phyloP scores from a whole-genome alignment of 129 eudicot species.

The Scalesia atractyloides region DNA sequence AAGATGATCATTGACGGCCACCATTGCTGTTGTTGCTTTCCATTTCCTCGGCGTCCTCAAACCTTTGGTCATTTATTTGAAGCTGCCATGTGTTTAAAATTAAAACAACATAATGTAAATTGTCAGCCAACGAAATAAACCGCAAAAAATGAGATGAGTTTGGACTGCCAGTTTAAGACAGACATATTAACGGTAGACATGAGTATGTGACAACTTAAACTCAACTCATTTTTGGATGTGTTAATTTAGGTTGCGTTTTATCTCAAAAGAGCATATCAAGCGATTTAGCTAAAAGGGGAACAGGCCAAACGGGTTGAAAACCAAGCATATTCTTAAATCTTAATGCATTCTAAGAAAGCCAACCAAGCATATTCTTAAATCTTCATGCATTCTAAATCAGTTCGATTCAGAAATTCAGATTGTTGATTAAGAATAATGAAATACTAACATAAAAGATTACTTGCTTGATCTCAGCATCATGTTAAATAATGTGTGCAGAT shows the following conservation, averaged over 20 bases:
- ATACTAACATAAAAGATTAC: background rate
- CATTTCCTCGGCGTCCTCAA: constrained; percentile 90
- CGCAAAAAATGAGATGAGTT: background rate
- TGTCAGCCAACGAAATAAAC: background rate
- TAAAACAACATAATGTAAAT: constrained; percentile 5
- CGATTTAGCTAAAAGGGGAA: background rate
- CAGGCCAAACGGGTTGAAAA: background rate
- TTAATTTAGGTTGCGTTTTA: background rate
- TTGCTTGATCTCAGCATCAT: background rate
- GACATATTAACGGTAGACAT: background rate
- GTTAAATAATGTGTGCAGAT: background rate
- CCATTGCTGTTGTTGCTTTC: constrained; percentile 43
- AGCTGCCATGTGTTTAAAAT: constrained; percentile 46
- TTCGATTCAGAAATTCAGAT: background rate
- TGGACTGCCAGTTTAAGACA: background rate
- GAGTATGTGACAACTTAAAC: background rate
- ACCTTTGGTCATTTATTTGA: constrained; percentile 71
- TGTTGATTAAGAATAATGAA: background rate
- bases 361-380: background rate
- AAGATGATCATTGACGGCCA: constrained; percentile 28
- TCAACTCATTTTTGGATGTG: background rate
- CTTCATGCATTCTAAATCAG: background rate
- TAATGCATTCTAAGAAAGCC: background rate
- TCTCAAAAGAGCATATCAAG: background rate
- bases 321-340: background rate